Evolutionary conservation across 192 early-diverging fungal genomes (phyloP).

Genomic region (Thamnidium elegans): DNA sequence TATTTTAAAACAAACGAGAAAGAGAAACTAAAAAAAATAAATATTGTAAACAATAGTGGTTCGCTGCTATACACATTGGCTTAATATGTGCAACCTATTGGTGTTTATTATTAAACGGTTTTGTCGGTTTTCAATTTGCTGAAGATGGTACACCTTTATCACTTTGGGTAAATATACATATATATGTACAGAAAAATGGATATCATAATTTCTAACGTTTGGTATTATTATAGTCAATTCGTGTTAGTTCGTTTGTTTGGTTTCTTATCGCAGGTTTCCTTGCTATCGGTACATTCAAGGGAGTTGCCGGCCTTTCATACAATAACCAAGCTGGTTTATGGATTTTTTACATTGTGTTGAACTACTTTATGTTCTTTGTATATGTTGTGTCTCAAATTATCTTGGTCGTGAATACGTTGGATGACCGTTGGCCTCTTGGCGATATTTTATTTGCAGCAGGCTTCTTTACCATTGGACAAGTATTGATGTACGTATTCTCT

Average conservation of each 20-base stretch:
- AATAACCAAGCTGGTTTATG: constrained; percentile 71
- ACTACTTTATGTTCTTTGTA: constrained; percentile 74
- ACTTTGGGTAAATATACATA: constrained; percentile 63
- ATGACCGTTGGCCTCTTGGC: constrained; percentile 95
- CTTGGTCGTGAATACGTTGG: constrained; percentile 90
- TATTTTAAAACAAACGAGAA: neutral
- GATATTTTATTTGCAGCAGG: constrained; percentile 87
- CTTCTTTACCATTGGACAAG: constrained; percentile 86
- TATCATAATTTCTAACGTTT: neutral
- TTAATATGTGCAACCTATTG: constrained; percentile 85
- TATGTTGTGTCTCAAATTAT: constrained; percentile 91
- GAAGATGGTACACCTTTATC: constrained; percentile 94
- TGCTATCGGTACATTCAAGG: constrained; percentile 79
- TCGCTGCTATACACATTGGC: constrained; percentile 78
- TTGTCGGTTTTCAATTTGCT: constrained; percentile 95
- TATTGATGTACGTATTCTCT: constrained; percentile 80
- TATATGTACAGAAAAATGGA: neutral
- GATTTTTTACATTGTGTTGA: constrained; percentile 86
- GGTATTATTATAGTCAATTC: constrained; percentile 59
- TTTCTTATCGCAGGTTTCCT: constrained; percentile 78
- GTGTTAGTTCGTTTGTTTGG: constrained; percentile 77
- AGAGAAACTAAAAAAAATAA: neutral
- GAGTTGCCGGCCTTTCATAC: constrained; percentile 59
- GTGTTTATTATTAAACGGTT: constrained; percentile 92
- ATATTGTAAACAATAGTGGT: constrained; percentile 54